Evolutionary conservation across 2,329 filamentous ascomycete species (phyloP).

Genomic region (Diplodia sapinea): DNA sequence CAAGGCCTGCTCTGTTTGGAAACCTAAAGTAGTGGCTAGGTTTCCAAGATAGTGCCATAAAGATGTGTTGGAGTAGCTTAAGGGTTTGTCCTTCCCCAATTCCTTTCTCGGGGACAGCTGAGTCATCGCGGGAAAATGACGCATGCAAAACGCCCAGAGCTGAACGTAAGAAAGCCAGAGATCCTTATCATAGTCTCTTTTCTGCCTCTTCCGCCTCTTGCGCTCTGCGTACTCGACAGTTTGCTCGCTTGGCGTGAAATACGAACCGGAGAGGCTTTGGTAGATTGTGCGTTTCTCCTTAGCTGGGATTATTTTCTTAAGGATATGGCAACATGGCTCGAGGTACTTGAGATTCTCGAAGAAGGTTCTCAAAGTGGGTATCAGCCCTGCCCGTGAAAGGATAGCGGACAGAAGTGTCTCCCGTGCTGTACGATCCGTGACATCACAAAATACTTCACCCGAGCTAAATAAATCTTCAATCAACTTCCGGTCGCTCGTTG

Average conservation of each 20-base stretch:
- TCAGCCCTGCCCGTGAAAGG: conserved; percentile 28
- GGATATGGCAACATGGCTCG: conserved; percentile 34
- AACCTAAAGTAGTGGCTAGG: background rate
- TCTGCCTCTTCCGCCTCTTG: background rate
- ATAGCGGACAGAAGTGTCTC: conserved; percentile 15
- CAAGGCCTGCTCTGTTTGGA: background rate
- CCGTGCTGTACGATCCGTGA: too few relatives aligned
- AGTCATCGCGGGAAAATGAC: conserved; percentile 35
- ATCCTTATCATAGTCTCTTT: conserved; percentile 1
- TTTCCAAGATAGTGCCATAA: background rate
- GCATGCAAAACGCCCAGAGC: conserved; percentile 34
- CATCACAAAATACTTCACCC: conserved; percentile 23
- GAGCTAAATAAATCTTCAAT: conserved; percentile 9
- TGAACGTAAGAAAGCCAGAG: conserved; percentile 23
- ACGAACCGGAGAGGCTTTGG: conserved; percentile 31
- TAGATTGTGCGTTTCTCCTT: conserved; percentile 32
- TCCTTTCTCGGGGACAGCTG: conserved; percentile 23
- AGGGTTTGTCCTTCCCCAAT: background rate
- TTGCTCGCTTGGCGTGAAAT: conserved; percentile 28
- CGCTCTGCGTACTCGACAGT: conserved; percentile 27
- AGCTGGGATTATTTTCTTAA: conserved; percentile 29
- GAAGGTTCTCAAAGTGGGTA: conserved; percentile 34
- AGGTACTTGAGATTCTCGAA: conserved; percentile 36
- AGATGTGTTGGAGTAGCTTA: background rate
- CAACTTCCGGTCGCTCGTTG: conserved; percentile 15